Conservation (phyloP, 2,329 filamentous ascomycete species). For the Apiospora phragmitis region DNA sequence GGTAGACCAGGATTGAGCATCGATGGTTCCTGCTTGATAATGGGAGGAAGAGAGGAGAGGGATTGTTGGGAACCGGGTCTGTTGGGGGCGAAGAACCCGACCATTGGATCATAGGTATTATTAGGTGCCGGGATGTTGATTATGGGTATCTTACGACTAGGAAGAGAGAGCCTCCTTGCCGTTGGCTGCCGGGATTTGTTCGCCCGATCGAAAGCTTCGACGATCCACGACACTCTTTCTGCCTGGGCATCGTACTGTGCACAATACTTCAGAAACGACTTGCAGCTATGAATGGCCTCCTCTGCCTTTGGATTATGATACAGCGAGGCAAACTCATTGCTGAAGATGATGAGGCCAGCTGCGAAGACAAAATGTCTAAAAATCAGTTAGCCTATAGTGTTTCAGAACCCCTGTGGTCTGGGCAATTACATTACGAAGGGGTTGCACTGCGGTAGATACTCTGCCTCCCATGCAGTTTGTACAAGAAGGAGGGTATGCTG, state of each 20-base stretch:
- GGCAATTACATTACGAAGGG: conserved; percentile 40
- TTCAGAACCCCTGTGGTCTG: not conserved
- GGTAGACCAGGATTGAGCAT: conserved; percentile 14
- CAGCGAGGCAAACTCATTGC: conserved; percentile 56
- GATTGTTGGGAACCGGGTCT: conserved; percentile 18
- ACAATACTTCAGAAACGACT: conserved; percentile 51
- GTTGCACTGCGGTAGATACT: conserved; percentile 51
- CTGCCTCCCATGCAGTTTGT: conserved; percentile 42
- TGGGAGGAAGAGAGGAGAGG: conserved; percentile 16
- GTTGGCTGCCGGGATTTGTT: conserved; percentile 31
- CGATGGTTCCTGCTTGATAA: conserved; percentile 19
- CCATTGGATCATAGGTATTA: conserved; percentile 27
- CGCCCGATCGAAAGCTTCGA: conserved; percentile 47
- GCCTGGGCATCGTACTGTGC: conserved; percentile 50
- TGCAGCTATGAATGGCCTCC: conserved; percentile 41
- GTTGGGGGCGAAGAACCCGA: conserved; percentile 27
- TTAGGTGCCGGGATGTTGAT: conserved; percentile 29
- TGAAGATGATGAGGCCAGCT: conserved; percentile 53
- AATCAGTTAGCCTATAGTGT: not conserved
- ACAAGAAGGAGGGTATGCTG: conserved; percentile 51
- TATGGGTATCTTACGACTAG: conserved; percentile 26
- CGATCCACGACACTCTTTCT: conserved; percentile 48
- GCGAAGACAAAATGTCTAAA: conserved; percentile 57
- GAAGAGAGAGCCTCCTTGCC: conserved; percentile 24
- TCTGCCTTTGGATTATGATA: conserved; percentile 45